phyloP scores from a whole-genome alignment of 1,284 basidiomycete species.

The Leccinum brunneo-olivaceum region DNA sequence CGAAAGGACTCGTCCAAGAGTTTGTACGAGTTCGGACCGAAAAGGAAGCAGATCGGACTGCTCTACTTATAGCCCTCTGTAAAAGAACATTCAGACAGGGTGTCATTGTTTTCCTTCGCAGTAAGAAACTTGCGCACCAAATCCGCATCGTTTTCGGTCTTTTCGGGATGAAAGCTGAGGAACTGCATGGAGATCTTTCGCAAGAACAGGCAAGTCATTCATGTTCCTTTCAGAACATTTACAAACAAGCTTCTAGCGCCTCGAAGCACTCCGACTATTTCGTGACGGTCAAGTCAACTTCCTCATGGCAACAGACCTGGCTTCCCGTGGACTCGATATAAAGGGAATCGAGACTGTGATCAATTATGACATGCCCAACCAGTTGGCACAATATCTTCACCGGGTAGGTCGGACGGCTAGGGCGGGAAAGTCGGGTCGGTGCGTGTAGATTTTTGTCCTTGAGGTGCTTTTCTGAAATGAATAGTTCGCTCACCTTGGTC shows the following conservation, averaged over 20 bases:
- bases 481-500: conserved; percentile 88
- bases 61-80: conserved; percentile 80
- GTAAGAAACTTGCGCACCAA: conserved; percentile 95
- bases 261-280: conserved; percentile 82
- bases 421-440: conserved; percentile 89
- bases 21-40: conserved; percentile 84
- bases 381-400: conserved; percentile 91
- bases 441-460: conserved; percentile 24
- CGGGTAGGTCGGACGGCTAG: conserved; percentile 95
- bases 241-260: conserved; percentile 47
- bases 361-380: conserved; percentile 96
- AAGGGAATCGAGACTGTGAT: conserved; percentile 97
- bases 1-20: conserved; percentile 89
- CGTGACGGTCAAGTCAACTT: conserved; percentile 82
- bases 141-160: conserved; percentile 91
- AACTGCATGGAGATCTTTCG: conserved; percentile 90
- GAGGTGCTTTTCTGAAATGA: conserved; percentile 10
- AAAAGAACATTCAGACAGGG: conserved; percentile 79
- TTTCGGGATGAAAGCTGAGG: conserved; percentile 81
- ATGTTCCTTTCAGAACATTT: conserved; percentile 1
- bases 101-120: conserved; percentile 91
- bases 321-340: conserved; percentile 93
- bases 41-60: conserved; percentile 76
- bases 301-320: conserved; percentile 93
- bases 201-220: conserved; percentile 77